These are phyloP conservation scores for Shiraia bambusicola DNA, from an alignment of 2,329 filamentous ascomycete genomes.

Conservation along the genomic window DNA sequence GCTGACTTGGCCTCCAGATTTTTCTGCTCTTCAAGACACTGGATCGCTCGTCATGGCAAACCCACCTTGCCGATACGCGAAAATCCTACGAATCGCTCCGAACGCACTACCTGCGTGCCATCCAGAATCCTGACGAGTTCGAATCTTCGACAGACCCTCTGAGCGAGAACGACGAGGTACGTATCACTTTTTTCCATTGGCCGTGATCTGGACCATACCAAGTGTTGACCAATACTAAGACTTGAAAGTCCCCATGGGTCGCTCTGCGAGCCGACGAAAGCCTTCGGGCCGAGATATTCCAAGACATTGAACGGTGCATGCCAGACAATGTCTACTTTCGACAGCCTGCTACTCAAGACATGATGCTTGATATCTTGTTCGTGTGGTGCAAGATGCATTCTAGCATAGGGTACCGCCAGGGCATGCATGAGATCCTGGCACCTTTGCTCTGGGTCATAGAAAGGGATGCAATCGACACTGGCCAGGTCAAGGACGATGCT, in stretches of 20 bases:
- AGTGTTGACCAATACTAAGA: constrained; percentile 52
- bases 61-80: constrained; percentile 67
- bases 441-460: constrained; percentile 84
- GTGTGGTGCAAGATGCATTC: constrained; percentile 93
- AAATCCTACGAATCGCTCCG: constrained; percentile 71
- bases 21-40: constrained; percentile 77
- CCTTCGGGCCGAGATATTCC: constrained; percentile 82
- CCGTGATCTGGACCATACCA: constrained; percentile 22
- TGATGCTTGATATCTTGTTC: constrained; percentile 87
- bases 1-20: constrained; percentile 53
- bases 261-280: constrained; percentile 81
- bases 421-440: constrained; percentile 95
- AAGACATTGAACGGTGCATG: constrained; percentile 88
- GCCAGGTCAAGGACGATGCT: constrained; percentile 23
- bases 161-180: constrained; percentile 73
- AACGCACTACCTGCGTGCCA: constrained; percentile 75
- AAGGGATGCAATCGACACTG: constrained; percentile 69
- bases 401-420: constrained; percentile 88
- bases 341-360: constrained; percentile 71
- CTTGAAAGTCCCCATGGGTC: constrained; percentile 81
- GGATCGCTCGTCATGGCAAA: constrained; percentile 67
- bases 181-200: constrained; percentile 18
- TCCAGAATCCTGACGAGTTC: constrained; percentile 81
- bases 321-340: constrained; percentile 92
- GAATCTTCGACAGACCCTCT: constrained; percentile 77